Evolutionary conservation across 139 green algal genomes (phyloP), one percentile per base, ranked within the genome.

Genomic region (Zygnema circumcarinatum): DNA sequence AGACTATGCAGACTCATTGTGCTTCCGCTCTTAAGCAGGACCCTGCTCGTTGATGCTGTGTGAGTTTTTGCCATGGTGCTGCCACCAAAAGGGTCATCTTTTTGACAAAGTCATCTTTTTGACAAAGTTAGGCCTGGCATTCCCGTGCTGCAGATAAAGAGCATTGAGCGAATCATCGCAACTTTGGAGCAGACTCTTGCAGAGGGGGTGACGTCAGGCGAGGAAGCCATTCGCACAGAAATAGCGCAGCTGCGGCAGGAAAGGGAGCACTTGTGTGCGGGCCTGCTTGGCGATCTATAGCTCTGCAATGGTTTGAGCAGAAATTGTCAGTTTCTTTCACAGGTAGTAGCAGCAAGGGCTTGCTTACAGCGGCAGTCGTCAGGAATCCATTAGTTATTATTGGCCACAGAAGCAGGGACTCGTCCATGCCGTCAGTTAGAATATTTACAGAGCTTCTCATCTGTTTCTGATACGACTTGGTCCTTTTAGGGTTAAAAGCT

Each of bases 91-190:
- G n/a, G n/a, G n/a, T n/a, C n/a, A n/a, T n/a, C n/a, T n/a, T n/a
- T n/a, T n/a, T n/a, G n/a, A n/a, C n/a, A n/a, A n/a, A n/a, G n/a
- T n/a, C n/a, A n/a, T n/a, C n/a, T n/a, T n/a, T n/a, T n/a, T n/a
- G n/a, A n/a, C n/a, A n/a, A n/a, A n/a, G n/a, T n/a, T n/a, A n/a
- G n/a, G n/a, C n/a, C n/a, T n/a, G n/a, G n/a, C n/a, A n/a, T n/a
- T n/a, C n/a, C n/a, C n/a, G n/a, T n/a, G 0, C 31, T 32, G 31
- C 80, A 86, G 80, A 86, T 86, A 22, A 81, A 52, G 21, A 86
- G 80, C 54, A 86, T 86, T n/a, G 80, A 86, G 54, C 52, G 80
- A 39, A 86, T 86, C 32, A 80, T 86, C n/a, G 29, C 80, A 2
- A 86, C 53, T 31, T 40, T 81, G 0, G 80, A 86, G 54, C 42